These are phyloP conservation scores for Dryadomyces quercivorus DNA, from an alignment of 2,329 filamentous ascomycete genomes.

Conservation along the genomic window DNA sequence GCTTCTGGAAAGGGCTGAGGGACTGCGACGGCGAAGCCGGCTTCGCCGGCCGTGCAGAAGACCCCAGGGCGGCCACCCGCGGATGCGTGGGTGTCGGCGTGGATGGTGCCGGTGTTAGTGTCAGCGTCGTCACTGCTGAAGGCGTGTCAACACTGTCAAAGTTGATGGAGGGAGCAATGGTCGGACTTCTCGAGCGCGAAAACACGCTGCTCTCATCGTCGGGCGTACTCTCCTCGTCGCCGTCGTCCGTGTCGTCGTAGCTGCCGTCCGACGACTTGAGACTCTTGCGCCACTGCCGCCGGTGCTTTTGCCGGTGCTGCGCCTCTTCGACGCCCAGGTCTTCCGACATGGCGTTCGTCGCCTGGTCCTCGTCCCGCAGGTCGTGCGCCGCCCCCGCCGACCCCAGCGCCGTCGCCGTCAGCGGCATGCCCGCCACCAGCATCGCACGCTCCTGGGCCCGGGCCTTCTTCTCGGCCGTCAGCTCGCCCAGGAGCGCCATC, in stretches of 20 bases:
- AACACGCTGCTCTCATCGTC: conserved; percentile 43
- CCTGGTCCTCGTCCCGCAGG: conserved; percentile 3
- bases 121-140: conserved; percentile 3
- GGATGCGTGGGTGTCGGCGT: too few species aligned
- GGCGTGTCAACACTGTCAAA: conserved; percentile 10
- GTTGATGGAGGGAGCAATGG: conserved; percentile 25
- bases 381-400: not conserved
- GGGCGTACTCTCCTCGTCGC: conserved; percentile 33
- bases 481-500: conserved; percentile 29
- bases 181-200: conserved; percentile 46
- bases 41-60: not conserved
- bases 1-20: conserved; percentile 34
- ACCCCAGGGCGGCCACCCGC: conserved; percentile 11
- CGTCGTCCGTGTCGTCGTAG: conserved; percentile 31
- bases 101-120: conserved; percentile 3
- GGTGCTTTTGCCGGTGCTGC: conserved; percentile 27
- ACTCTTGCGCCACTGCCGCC: conserved; percentile 21
- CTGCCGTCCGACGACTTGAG: conserved; percentile 27
- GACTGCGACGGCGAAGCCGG: conserved; percentile 18
- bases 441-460: conserved; percentile 25
- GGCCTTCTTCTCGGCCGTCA: conserved; percentile 36
- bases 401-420: not conserved
- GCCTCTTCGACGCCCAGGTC: conserved; percentile 40
- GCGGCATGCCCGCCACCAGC: conserved; percentile 15
- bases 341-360: conserved; percentile 23